Base-by-base conservation (phyloP, 352 stramenopile species). In the Globisporangium barbulae region DNA sequence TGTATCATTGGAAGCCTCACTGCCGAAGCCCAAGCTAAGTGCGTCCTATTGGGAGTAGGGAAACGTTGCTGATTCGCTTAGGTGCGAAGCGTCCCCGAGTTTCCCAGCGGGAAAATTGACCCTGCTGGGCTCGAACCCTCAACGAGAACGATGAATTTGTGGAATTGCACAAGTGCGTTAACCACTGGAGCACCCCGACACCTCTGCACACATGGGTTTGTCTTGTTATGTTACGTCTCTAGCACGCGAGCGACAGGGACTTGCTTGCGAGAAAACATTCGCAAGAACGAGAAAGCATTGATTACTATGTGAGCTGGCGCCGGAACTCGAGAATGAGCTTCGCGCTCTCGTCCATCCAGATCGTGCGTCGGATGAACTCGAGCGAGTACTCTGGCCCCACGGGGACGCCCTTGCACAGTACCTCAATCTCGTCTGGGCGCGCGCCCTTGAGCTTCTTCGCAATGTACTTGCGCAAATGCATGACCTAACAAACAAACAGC, bases 311-410 rank as follows among this genome's bases (percentile, higher is more conserved):
- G 31, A 67, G 25, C 37, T 67, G 63, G 33, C 75, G 77, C 21
- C 76, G 70, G 59, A 83, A 91, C 64, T 91, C 78, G 37, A 91
- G 69, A 21, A 88, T 58, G 68, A 91, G 76, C 33, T 76, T 79
- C 30, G 65, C 54, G 39, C 12, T 47, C 2, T 69, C 41, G 35
- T 84, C 67, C 54, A 75, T 63, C 82, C 82, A 91, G 15, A 74
- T 72, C 37, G 79, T 89, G 44, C 78, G 78, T 19, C 69, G 68
- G n/a, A 91, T 76, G 49, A 91, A 91, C 53, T 85, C 74, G 35
- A 91, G 75, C 42, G 82, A 88, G 48, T 88, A 79, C 52, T 91
- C 82, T 5, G 74, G 64, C 1, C 82, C 79, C 3, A 91, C 74
- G 0, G 72, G 60, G 15, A 33, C 58, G 44, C 76, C 72, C 30